Conservation (phyloP, 495 filamentous ascomycete species). For the Coniosporium apollinis region DNA sequence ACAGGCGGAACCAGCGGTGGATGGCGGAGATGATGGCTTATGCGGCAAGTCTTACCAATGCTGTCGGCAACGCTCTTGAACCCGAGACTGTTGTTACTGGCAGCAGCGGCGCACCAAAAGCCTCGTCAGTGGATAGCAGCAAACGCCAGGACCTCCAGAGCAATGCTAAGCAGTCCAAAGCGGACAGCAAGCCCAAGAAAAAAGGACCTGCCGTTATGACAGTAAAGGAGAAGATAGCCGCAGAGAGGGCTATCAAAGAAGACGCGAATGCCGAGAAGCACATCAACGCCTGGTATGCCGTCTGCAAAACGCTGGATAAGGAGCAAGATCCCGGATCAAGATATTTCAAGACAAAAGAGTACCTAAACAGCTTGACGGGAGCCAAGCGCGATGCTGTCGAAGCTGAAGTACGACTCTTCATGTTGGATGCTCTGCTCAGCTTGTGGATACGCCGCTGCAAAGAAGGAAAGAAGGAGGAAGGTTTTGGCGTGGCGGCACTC, state of each 20-base stretch:
- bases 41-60: slow-evolving; percentile 51
- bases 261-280: slow-evolving; percentile 18
- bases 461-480: slow-evolving; percentile 10
- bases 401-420: slow-evolving; percentile 31
- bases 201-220: neutral
- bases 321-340: slow-evolving; percentile 13
- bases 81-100: slow-evolving; percentile 40
- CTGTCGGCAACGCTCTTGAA: slow-evolving; percentile 42
- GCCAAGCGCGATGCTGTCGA: slow-evolving; percentile 18
- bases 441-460: slow-evolving; percentile 17
- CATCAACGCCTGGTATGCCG: slow-evolving; percentile 13
- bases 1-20: slow-evolving; percentile 32
- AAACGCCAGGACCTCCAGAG: neutral
- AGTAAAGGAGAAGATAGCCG: slow-evolving; percentile 8
- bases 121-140: neutral
- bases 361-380: slow-evolving; percentile 14
- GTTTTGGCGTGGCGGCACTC: slow-evolving; percentile 15
- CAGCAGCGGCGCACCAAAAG: neutral
- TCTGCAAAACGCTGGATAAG: slow-evolving; percentile 9
- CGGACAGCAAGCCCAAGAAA: slow-evolving; percentile 8
- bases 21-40: slow-evolving; percentile 50
- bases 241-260: slow-evolving; percentile 24
- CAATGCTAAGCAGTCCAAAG: slow-evolving; percentile 1
- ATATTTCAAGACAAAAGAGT: slow-evolving; percentile 16
- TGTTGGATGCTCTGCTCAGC: slow-evolving; percentile 26